phyloP scores from a whole-genome alignment of 331 rosid genomes.

The Pyracantha coccinea region DNA sequence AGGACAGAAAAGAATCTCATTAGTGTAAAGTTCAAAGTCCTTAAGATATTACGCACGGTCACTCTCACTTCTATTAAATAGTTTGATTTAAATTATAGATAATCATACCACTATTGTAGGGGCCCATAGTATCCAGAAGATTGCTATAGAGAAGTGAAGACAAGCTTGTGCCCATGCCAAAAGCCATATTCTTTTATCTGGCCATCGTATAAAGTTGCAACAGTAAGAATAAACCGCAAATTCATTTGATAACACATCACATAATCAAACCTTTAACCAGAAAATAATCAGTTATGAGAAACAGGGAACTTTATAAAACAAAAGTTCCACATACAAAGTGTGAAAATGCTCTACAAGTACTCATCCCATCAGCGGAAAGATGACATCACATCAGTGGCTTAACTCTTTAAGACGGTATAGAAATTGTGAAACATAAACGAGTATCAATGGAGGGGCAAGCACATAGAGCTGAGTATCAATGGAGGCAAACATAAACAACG shows the following conservation, averaged over 20 bases:
- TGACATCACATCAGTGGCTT: background rate
- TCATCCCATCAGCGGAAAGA: background rate
- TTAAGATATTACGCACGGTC: background rate
- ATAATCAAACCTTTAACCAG: background rate
- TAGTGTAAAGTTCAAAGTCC: background rate
- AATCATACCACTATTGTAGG: constrained; percentile 88
- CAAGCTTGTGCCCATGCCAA: constrained; percentile 90
- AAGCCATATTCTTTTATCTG: constrained; percentile 97
- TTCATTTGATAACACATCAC: background rate
- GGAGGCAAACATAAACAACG: background rate
- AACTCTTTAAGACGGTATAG: background rate
- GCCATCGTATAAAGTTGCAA: constrained; percentile 20
- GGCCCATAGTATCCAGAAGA: constrained; percentile 93
- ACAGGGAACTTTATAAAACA: background rate
- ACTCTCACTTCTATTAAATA: background rate
- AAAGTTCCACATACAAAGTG: background rate
- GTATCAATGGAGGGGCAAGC: background rate
- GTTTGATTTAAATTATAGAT: background rate
- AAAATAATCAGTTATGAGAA: background rate
- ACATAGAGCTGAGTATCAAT: background rate
- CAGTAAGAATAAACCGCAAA: constrained; percentile 2
- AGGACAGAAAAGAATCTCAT: background rate
- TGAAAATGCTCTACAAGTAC: background rate
- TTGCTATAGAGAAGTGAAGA: constrained; percentile 69
- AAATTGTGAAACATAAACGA: background rate